A percentile compares a stretch with the other conserved stretches of the same genome.
Evolutionary conservation across 202 grass and related monocot genomes (phyloP).

Genomic region (Dendrocalamus latiflorus): DNA sequence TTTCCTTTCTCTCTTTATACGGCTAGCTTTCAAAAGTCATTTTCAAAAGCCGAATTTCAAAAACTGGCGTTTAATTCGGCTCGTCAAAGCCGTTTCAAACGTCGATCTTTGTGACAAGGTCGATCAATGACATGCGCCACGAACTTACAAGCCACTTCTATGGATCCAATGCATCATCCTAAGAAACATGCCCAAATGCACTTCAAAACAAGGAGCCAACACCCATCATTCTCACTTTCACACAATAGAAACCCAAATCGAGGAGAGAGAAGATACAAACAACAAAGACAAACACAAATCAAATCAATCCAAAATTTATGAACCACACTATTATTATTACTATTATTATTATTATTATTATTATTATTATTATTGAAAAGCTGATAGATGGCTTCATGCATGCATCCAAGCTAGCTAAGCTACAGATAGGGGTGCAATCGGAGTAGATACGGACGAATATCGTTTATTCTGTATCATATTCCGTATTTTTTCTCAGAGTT

Average conservation of each 20-base stretch:
- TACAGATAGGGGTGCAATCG: no score
- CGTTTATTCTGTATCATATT: no score
- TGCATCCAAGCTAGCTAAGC: not conserved
- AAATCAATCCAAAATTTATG: not conserved
- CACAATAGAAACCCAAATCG: not conserved
- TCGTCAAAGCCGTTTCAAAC: no score
- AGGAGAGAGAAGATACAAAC: not conserved
- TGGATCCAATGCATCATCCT: conserved; percentile 16
- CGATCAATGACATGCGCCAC: not conserved
- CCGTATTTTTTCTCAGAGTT: no score
- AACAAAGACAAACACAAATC: no score
- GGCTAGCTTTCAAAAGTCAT: no score
- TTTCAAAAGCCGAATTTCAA: no score
- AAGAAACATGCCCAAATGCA: conserved; percentile 1
- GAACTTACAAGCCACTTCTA: not conserved
- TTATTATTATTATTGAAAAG: not conserved
- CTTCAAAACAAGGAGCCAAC: not conserved
- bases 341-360: not conserved
- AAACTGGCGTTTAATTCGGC: no score
- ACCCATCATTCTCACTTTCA: not conserved
- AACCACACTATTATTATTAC: not conserved
- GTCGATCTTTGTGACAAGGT: not conserved
- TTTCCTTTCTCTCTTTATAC: no score
- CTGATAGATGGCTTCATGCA: not conserved
- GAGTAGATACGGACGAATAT: no score